Base-by-base conservation (phyloP, 2,329 filamentous ascomycete species). In the Monilinia fructicola region DNA sequence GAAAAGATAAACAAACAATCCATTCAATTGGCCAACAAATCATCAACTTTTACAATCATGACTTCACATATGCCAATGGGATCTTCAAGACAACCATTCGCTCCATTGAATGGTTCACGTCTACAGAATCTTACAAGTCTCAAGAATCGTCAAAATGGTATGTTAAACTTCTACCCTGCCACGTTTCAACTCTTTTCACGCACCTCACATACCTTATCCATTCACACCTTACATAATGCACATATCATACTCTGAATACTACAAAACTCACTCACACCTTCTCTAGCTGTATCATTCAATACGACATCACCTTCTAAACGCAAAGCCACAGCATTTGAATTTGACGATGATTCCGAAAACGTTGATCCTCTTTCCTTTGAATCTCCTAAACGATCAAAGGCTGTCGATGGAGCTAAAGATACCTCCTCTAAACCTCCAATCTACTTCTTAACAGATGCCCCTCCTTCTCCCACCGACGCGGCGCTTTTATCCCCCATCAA, bases 111-210 rank as follows among this genome's bases (percentile, higher is more conserved):
- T 76, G 83, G 83, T 72, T 81, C 87, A 66, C 86, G 91, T 72
- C 82, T 93, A 35, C 89, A 92, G 77, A 86, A 82, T 70, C 81
- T 94, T 73, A 88, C 87, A 35, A 92, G 87, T 78, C 79, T 89
- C 61, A 94, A 93, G 82, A 93, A 93, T 78, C 83, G 88, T 78
- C 90, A 93, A 76, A 89, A 89, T 82, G 84, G 87, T 89, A 84
- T 72, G 71, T 68, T 60, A 26, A 66, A 21, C 3, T 26, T 64
- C n/a, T 44, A 53, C 40, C 63, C 58, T 64, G 5, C 63, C 53
- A 50, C 18, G 63, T 46, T 26, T 16, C 42, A 23, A 50, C 38
- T 65, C n/a, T 31, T 31, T 56, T 52, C 9, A 3, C 54, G 16
- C 40, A 6, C 26, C 64, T 31, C 21, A 52, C 21, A 52, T 35